Percentiles rank a stretch among this genome's conserved stretches.
Conservation (phyloP, 1,284 basidiomycete genomes). For the Exobasidium rhododendri region DNA sequence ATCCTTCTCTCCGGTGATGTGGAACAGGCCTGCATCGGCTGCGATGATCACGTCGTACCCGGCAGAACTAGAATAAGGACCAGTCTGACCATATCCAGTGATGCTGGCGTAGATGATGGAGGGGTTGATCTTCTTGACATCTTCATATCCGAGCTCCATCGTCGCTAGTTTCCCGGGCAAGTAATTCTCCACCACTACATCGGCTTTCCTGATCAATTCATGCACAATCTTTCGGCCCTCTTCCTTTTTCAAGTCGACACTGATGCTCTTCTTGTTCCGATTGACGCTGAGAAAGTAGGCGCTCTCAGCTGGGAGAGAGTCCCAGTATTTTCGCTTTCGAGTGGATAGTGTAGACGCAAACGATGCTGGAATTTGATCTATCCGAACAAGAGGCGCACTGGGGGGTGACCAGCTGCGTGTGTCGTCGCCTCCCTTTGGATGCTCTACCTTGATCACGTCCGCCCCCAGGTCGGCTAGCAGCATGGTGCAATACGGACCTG, state of each 20-base stretch:
- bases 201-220: constrained; percentile 70
- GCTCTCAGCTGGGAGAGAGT: constrained; percentile 73
- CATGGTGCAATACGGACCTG: constrained; percentile 86
- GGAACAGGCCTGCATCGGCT: constrained; percentile 48
- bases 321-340: constrained; percentile 57
- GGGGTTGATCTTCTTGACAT: constrained; percentile 75
- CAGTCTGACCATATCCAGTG: constrained; percentile 75
- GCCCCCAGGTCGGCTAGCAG: constrained; percentile 71
- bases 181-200: constrained; percentile 65
- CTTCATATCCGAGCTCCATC: constrained; percentile 81
- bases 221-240: constrained; percentile 75
- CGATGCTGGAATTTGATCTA: not conserved
- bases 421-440: constrained; percentile 63
- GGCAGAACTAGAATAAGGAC: constrained; percentile 12
- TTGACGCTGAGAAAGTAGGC: constrained; percentile 90
- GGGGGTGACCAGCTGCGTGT: constrained; percentile 63
- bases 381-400: constrained; percentile 15
- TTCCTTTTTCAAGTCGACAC: constrained; percentile 76
- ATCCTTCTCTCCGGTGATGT: constrained; percentile 76
- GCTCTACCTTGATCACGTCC: constrained; percentile 78
- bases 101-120: constrained; percentile 83
- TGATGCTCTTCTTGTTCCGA: constrained; percentile 79
- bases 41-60: constrained; percentile 44
- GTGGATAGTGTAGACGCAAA: not conserved
- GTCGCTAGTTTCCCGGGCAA: constrained; percentile 66